Evolutionary conservation across 2,329 filamentous ascomycete species (phyloP).

Genomic region (Apiospora phragmitis): DNA sequence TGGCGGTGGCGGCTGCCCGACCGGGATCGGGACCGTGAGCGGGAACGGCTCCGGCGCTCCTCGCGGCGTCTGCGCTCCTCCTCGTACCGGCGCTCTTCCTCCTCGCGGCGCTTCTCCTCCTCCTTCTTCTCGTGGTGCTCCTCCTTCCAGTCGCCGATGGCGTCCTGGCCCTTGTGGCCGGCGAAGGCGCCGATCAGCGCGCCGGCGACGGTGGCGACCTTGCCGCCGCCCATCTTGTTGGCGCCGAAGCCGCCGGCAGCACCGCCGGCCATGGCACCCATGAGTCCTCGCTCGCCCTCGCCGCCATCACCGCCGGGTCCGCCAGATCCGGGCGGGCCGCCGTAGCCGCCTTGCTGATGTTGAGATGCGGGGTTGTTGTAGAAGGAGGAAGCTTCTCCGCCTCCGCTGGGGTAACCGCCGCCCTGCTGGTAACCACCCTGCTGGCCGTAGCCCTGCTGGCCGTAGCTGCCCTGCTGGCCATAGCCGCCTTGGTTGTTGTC

Average conservation of each 20-base stretch:
- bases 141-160: slow-evolving; percentile 32
- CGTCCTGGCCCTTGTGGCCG: slow-evolving; percentile 43
- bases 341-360: background rate
- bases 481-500: slow-evolving; percentile 7
- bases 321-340: slow-evolving; percentile 17
- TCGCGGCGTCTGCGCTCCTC: slow-evolving; percentile 19
- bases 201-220: slow-evolving; percentile 31
- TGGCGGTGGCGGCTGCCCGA: slow-evolving; percentile 12
- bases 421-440: background rate
- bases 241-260: slow-evolving; percentile 42
- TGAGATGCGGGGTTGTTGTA: slow-evolving; percentile 7
- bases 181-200: slow-evolving; percentile 41
- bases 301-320: slow-evolving; percentile 18
- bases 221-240: slow-evolving; percentile 38
- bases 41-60: slow-evolving; percentile 6
- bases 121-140: slow-evolving; percentile 38
- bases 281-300: slow-evolving; percentile 42
- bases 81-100: slow-evolving; percentile 21
- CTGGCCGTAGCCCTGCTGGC: slow-evolving; percentile 1
- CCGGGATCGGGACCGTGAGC: background rate
- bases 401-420: background rate
- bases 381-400: slow-evolving; percentile 2
- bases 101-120: slow-evolving; percentile 25
- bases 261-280: slow-evolving; percentile 41
- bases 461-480: slow-evolving; percentile 1